Evolutionary conservation across 495 filamentous ascomycete genomes (phyloP), one percentile per base, ranked within the genome.

Genomic region (Amphirosellinia nigrospora): DNA sequence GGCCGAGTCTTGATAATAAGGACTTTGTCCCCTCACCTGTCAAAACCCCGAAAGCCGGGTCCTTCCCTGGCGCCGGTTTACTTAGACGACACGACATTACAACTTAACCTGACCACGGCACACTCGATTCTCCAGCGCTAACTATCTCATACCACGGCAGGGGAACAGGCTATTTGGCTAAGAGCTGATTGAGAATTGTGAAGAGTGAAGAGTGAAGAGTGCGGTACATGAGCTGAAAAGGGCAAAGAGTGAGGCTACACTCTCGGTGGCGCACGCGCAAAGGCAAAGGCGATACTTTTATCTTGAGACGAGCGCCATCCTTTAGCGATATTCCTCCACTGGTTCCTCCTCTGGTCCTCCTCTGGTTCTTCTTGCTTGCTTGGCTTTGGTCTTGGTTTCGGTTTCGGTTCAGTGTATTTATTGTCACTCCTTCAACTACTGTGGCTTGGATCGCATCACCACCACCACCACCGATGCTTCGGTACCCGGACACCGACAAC

Each of bases 1-100:
- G 16, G 23, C 15, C 41, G 41, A 45, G 46, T 65, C 45, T 53
- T 53, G 45, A 64, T 70, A 70, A 70, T 70, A 45, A 64, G 56
- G 68, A 46, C 60, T 39, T 39, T 55, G 34, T 70, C 68, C 68
- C 68, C 68, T 70, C 68, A 70, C 55, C 68, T 58, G 48, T 59
- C 68, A 48, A 34, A 70, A 56, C 50, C 56, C 68, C 68, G 68
- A 70, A 62, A 64, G 68, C 68, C 68, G 68, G 68, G 68, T 53
- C 38, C 50, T 64, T 70, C 48, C 59, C 68, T 70, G 68, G 68
- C 60, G 68, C 68, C 56, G 68, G 48, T 58, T 48, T 23, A 62
- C 45, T 3, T 48, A 10, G 16, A 53, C 30, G 34, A 60, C 41
- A 34, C 43, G 26, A 36, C 26, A 58, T 53, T 46, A 5, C 63